Percentiles rank a stretch among this genome's conserved stretches.
phyloP scores from a whole-genome alignment of 2,329 filamentous ascomycete species.

The Hypomyces perniciosus region DNA sequence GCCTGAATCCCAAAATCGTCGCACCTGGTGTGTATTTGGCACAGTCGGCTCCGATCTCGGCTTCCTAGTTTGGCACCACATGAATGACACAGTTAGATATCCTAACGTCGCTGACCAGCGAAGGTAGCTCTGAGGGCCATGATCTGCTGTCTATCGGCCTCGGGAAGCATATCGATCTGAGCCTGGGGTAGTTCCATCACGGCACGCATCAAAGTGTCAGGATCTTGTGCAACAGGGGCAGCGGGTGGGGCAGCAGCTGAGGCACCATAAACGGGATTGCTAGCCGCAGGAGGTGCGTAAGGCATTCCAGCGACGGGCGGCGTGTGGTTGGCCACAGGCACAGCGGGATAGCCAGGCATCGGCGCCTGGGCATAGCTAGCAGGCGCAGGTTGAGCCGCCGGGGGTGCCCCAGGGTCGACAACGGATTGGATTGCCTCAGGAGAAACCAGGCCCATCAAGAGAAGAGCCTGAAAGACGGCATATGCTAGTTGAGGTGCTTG shows the following conservation, averaged over 20 bases:
- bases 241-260: conserved; percentile 28
- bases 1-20: too few relatives aligned
- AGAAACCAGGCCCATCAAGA: conserved; percentile 89
- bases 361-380: conserved; percentile 30
- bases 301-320: conserved; percentile 41
- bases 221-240: conserved; percentile 42
- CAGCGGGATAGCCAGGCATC: conserved; percentile 31
- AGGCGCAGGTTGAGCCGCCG: conserved; percentile 24
- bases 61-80: neutral
- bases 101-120: conserved; percentile 34
- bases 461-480: conserved; percentile 88
- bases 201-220: conserved; percentile 71
- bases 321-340: conserved; percentile 36
- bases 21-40: too few relatives aligned
- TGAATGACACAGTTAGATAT: neutral
- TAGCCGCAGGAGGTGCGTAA: conserved; percentile 39
- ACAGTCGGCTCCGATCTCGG: neutral
- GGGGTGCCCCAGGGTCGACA: conserved; percentile 54
- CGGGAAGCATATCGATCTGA: conserved; percentile 72
- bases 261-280: conserved; percentile 31
- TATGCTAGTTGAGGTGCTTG: conserved; percentile 91
- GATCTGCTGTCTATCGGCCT: conserved; percentile 71
- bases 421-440: conserved; percentile 76
- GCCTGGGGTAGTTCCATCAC: conserved; percentile 75
- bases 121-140: conserved; percentile 67